A percentile compares a stretch with the other conserved stretches of the same genome.
phyloP scores from a whole-genome alignment of 495 filamentous ascomycete genomes.

The Hypomontagnella submonticulosa region DNA sequence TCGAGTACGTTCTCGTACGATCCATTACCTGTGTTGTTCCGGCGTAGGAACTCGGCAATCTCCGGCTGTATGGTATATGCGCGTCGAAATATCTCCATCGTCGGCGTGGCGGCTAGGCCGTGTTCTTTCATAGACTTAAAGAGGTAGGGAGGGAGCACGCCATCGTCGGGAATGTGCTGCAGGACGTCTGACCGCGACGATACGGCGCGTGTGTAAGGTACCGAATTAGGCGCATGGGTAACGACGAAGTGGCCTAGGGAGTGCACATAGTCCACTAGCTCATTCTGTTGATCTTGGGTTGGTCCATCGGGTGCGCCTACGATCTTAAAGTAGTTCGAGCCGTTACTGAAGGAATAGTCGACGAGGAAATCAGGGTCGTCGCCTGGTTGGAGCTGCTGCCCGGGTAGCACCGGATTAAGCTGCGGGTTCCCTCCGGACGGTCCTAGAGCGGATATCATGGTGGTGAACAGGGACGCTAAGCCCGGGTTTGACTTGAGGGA shows the following conservation, averaged over 20 bases:
- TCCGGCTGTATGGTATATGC: constrained; percentile 34
- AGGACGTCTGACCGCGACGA: constrained; percentile 45
- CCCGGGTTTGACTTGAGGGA: constrained; percentile 43
- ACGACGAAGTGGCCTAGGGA: constrained; percentile 41
- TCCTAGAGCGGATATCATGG: constrained; percentile 42
- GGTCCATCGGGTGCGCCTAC: constrained; percentile 48
- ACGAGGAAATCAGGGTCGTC: constrained; percentile 48
- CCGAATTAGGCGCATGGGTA: constrained; percentile 44
- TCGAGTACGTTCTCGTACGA: constrained; percentile 40
- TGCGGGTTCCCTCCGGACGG: constrained; percentile 38
- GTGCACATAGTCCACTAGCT: constrained; percentile 43
- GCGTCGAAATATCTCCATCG: constrained; percentile 46
- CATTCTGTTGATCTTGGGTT: constrained; percentile 45
- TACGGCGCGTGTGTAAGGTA: constrained; percentile 42
- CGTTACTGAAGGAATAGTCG: constrained; percentile 47
- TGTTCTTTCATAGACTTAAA: constrained; percentile 35
- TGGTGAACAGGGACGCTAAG: constrained; percentile 41
- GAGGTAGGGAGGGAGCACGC: constrained; percentile 26
- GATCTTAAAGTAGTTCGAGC: constrained; percentile 58
- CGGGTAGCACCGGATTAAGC: constrained; percentile 29
- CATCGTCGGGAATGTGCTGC: constrained; percentile 52
- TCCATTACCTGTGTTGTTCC: constrained; percentile 17
- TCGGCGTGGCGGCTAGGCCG: constrained; percentile 45
- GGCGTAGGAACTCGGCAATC: constrained; percentile 35
- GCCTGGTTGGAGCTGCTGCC: constrained; percentile 41